Evolutionary conservation across 2,329 filamentous ascomycete genomes (phyloP), one percentile per base, ranked within the genome.

Genomic region (Domatiomyces catenatus): DNA sequence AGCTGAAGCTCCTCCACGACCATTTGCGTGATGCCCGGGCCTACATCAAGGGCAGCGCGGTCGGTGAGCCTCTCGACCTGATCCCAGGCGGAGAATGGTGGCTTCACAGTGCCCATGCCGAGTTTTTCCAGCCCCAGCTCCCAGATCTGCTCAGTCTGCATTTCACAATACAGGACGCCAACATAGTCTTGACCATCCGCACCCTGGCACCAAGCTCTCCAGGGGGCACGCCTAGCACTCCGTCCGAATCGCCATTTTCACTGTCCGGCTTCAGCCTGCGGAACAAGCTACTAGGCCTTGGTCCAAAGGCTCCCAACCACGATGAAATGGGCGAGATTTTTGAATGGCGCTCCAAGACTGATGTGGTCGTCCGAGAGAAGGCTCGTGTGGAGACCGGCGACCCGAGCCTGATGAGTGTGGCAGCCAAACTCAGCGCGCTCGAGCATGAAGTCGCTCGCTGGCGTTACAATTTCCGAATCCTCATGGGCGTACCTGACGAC

Each of bases 351-450:
- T 71, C 70, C 12, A 76, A 77, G 3, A 75, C 80, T 50, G 80
- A 92, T 54, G 88, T 95, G 2, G 83, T 80, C 56, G 90, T 96
- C 45, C 80, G 83, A 58, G 90, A 95, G 65, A 95, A 95, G 69
- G 78, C 94, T 3, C 76, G 84, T 42, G 83, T 95, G 1, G 89
- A 94, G 66, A 90, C 80, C 60, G 86, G 88, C 50, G 89, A 96
- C 65, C 90, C 90, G 1, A 89, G 81, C 59, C 64, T 95, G 56
- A 81, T 95, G 64, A 83, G 85, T 36, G 73, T 92, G 32, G 83
- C 86, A 64, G 83, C 87, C 4, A 95, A 95, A 68, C 71, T 95
- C 58, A 79, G 76, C 26, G 87, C 85, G 3, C 68, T 95, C 51
- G 81, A 84, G 55, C 79, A 88, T 60, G 82, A 81, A 54, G 73